phyloP scores from a whole-genome alignment of 2,329 filamentous ascomycete genomes.

The Bipolaris zeicola region DNA sequence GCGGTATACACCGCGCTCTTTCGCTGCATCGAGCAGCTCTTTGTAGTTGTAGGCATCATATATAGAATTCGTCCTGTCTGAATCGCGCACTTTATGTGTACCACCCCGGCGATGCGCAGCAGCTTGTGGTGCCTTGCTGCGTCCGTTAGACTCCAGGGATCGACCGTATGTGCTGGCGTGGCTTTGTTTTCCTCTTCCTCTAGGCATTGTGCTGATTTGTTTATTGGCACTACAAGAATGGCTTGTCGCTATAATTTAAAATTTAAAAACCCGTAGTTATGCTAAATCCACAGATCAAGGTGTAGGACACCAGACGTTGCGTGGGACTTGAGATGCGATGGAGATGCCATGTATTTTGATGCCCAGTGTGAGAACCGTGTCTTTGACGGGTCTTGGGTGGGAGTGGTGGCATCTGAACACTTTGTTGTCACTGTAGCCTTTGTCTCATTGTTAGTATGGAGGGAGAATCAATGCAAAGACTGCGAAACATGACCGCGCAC shows the following conservation, averaged over 20 bases:
- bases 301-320: not conserved
- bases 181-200: constrained; percentile 19
- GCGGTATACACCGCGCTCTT: constrained; percentile 27
- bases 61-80: constrained; percentile 35
- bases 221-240: not conserved
- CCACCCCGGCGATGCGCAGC: constrained; percentile 35
- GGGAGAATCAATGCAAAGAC: not conserved
- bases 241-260: not conserved
- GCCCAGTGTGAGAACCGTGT: not conserved
- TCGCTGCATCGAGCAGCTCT: constrained; percentile 27
- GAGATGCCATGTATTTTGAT: not conserved
- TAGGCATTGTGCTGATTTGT: constrained; percentile 20
- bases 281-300: not conserved
- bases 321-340: too few species aligned
- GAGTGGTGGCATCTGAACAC: not conserved
- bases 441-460: constrained; percentile 9
- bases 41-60: constrained; percentile 35
- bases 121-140: constrained; percentile 19
- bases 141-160: not conserved
- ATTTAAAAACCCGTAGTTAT: not conserved
- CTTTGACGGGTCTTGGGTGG: constrained; percentile 3
- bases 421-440: constrained; percentile 8
- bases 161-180: constrained; percentile 7
- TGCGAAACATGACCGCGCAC: not conserved
- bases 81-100: constrained; percentile 37